Base-by-base conservation (phyloP, 2,329 filamentous ascomycete genomes). In the Trichothecium sympodiale region DNA sequence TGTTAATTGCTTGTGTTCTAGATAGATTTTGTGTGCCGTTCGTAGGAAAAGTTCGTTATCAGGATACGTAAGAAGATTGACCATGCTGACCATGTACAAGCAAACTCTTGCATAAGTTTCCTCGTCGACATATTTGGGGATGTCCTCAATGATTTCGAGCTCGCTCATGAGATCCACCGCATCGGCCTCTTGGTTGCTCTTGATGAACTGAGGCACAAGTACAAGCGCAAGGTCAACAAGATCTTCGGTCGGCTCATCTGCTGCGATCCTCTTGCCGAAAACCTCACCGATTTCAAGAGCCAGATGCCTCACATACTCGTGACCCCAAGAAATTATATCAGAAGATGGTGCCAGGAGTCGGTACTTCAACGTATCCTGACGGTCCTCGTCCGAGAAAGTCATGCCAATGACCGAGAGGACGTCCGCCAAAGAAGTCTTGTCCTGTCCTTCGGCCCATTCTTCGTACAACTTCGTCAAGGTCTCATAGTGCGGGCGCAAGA, bases 71-170 rank as follows among this genome's bases (percentile, higher is more conserved):
- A 98, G 77, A 15, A 98, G 75, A 54, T 91, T 94, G 47, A 98
- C 91, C 84, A 96, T 96, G 67, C 86, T 94, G 49, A 94, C 86
- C 81, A 98, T 94, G 65, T 98, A 98, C 47, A 98, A 65, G 56
- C 91, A 96, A 38, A 95, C 91, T 52, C 91, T 72, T 35, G 83
- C 70, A 57, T 94, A 98, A 17, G 88, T 96, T 62, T 96, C 81
- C 57, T 93, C 82, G 57, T 98, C 91, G 35, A 98, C 72, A 50
- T 88, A 93, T 46, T 86, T 74, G 38, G 85, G 79, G 31, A 98
- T 83, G 52, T 88, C 69, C 52, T 95, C 86, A 47, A 98, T 96
- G 56, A 95, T 94, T 63, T 98, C 91, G 40, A 98, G 68, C 63
- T 98, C 93, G 55, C 87, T 95, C 69, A 98, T 77, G 46, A 98